Base-by-base conservation (phyloP, 768 basidiomycete genomes). In the Amanita rimosa region DNA sequence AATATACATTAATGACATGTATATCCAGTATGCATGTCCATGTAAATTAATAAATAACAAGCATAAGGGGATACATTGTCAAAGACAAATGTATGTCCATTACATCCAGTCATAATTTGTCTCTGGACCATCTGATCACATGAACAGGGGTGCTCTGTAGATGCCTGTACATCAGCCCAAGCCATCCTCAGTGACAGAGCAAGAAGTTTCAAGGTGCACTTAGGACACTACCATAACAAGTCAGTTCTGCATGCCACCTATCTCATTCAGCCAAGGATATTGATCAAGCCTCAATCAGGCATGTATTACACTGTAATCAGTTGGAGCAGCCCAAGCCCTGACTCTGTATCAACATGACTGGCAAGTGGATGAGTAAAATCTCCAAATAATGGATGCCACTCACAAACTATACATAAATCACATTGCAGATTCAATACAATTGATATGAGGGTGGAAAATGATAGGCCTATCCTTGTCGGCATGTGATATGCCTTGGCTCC, bases 401-500 rank as follows among this genome's bases (percentile, higher is more conserved):
- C 21, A 27, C 46, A 33, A 17, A 37, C 13, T 22, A 36, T 8
- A 16, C 19, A 8, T 14, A n/a, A 33, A 45, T 24, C 29, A 31
- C 44, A 44, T 31, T 31, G 31, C 31, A 31, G 44, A 45, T 45
- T 16, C 44, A 44, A 35, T 46, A 14, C 24, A 47, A 33, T 38
- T 22, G 21, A 36, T 37, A 40, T 40, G 21, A 40, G 47, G 47
- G 47, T 39, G 37, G 37, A 33, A n/a, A 48, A 48, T 26, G 26
- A 19, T 39, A 6, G 46, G 13, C 31, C 21, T 26, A 49, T 34
- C 29, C 40, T 33, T 42, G 40, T 22, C 50, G 49, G 34, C 62
- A 69, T 24, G 61, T 65, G 19, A 70, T 65, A 63, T 85, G 83
- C 50, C 73, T 67, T 3, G 72, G 65, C 53, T 70, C 67, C 79